Percentiles rank a stretch among this genome's conserved stretches.
Evolutionary conservation across 352 stramenopile genomes (phyloP).

Genomic region (Elongisporangium undulatum): DNA sequence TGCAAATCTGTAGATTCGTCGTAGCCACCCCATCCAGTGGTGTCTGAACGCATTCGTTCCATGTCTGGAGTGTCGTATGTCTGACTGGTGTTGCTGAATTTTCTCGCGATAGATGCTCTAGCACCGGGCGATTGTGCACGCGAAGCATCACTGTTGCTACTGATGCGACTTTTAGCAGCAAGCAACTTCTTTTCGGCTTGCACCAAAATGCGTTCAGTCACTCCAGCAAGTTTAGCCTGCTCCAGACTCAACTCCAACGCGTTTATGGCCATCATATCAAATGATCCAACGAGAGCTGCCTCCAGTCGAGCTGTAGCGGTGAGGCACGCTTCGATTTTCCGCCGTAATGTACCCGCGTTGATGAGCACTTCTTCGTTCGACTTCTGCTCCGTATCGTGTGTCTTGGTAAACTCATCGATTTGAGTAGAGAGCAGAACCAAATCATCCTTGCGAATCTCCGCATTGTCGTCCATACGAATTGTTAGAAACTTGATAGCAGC

Average conservation of each 20-base stretch:
- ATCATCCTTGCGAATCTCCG: conserved; percentile 58
- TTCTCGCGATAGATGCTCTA: conserved; percentile 8
- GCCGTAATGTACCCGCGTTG: conserved; percentile 37
- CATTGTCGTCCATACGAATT: conserved; percentile 34
- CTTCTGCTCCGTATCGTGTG: conserved; percentile 17
- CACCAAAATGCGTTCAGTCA: conserved; percentile 52
- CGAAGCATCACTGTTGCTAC: conserved; percentile 21
- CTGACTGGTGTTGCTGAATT: not conserved
- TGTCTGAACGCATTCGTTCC: conserved; percentile 28
- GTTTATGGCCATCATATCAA: conserved; percentile 37
- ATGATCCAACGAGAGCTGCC: conserved; percentile 30
- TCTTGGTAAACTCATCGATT: conserved; percentile 43
- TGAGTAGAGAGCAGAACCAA: conserved; percentile 44
- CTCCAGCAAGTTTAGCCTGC: conserved; percentile 45
- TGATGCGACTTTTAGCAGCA: conserved; percentile 16
- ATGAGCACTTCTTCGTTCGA: conserved; percentile 35
- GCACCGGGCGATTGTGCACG: conserved; percentile 8
- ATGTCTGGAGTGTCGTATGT: conserved; percentile 4
- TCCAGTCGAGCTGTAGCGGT: conserved; percentile 41
- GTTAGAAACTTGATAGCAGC: conserved; percentile 55
- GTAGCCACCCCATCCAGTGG: conserved; percentile 33
- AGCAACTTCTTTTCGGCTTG: conserved; percentile 59
- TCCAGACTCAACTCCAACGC: conserved; percentile 57
- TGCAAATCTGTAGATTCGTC: conserved; percentile 19
- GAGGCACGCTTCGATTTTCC: conserved; percentile 43